Evolutionary conservation across 768 basidiomycete genomes (phyloP).

Genomic region (Lactifluus piperatus): DNA sequence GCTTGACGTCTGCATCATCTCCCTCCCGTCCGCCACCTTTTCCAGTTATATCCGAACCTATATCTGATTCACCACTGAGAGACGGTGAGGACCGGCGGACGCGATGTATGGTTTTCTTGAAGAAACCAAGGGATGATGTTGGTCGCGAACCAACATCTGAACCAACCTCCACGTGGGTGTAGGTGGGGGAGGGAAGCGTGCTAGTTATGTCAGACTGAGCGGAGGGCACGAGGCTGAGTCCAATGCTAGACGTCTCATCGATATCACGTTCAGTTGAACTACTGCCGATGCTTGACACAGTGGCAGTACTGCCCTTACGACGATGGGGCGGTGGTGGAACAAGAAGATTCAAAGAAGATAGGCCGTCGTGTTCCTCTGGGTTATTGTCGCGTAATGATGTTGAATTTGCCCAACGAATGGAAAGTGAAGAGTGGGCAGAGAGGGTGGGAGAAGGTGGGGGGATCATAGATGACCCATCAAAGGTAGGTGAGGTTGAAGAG

Average conservation of each 20-base stretch:
- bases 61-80: conserved; percentile 16
- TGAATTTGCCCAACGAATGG: conserved; percentile 48
- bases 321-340: conserved; percentile 34
- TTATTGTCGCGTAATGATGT: conserved; percentile 59
- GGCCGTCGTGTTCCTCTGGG: conserved; percentile 48
- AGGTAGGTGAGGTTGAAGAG: conserved; percentile 26
- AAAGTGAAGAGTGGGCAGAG: conserved; percentile 45
- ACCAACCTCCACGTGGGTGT: conserved; percentile 33
- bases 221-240: conserved; percentile 17
- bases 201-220: conserved; percentile 29
- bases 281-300: conserved; percentile 41
- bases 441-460: conserved; percentile 72
- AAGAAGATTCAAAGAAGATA: conserved; percentile 44
- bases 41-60: neutral
- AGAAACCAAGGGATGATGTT: conserved; percentile 23
- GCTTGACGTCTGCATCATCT: conserved; percentile 14
- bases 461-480: conserved; percentile 30
- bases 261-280: conserved; percentile 34
- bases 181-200: conserved; percentile 30
- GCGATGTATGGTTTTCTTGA: conserved; percentile 8
- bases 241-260: conserved; percentile 13
- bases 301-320: conserved; percentile 52
- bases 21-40: conserved; percentile 22
- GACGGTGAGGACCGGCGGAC: conserved; percentile 13
- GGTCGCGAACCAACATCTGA: conserved; percentile 22